These are phyloP conservation scores for Pleodorina starrii DNA, from an alignment of 139 green algal species.

Conservation along the genomic window DNA sequence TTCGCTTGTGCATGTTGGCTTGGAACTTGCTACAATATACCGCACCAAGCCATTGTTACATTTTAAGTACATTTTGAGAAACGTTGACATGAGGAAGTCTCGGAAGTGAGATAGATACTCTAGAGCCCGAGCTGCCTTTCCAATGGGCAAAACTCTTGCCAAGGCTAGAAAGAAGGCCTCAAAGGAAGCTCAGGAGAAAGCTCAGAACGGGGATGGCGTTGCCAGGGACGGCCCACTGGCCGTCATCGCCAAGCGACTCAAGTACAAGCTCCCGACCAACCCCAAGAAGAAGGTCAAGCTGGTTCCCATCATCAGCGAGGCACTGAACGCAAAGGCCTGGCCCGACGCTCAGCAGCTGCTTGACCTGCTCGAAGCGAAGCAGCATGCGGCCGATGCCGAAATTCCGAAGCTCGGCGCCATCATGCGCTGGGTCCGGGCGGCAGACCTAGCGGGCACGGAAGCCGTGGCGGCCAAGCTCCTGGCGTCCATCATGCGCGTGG, in stretches of 20 bases:
- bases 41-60: no score
- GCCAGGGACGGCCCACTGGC: neutral
- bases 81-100: no score
- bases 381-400: conserved; percentile 24
- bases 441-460: conserved; percentile 50
- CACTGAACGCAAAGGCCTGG: conserved; percentile 27
- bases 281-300: conserved; percentile 40
- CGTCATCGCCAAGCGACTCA: conserved; percentile 38
- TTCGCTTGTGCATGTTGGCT: no score
- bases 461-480: conserved; percentile 12
- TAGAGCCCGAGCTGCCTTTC: no score
- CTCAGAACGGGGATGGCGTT: neutral
- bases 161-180: conserved; percentile 36
- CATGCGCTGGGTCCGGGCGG: conserved; percentile 63
- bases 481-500: conserved; percentile 45
- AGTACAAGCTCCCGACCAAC: conserved; percentile 39
- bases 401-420: conserved; percentile 69
- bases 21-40: no score
- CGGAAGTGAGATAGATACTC: no score
- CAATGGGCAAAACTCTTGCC: conserved; percentile 49
- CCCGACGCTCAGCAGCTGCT: conserved; percentile 25
- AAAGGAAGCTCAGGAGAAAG: neutral
- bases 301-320: conserved; percentile 34
- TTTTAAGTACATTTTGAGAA: no score
- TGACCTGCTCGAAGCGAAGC: conserved; percentile 10